Evolutionary conservation across 306 rosid species (phyloP), one percentile per base, ranked within the genome.

Genomic region (Potentilla sterilis): DNA sequence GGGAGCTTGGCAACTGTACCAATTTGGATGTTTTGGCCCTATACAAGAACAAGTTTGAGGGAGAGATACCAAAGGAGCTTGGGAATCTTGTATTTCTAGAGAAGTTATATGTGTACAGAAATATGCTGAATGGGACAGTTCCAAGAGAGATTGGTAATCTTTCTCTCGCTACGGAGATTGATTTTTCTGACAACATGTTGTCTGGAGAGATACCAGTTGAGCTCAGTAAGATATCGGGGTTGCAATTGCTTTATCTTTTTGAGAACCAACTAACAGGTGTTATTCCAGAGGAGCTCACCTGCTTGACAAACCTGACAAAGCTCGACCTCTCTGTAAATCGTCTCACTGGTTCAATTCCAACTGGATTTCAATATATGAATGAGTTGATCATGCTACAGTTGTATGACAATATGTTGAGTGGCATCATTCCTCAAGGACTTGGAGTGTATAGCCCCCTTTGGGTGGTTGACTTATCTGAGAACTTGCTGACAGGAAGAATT

Each of bases 401-500:
- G 71, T 89, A 83, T 76, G 69, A 84, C 74, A 93, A 93, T 86
- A 75, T 40, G n/a, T 78, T 93, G 47, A 82, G 62, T 59, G 97
- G 94, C 13, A 28, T 15, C 41, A 85, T 93, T 83, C 98, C 98
- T 76, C 84, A 16, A 44, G 81, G 81, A 68, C 95, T 93, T 58
- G 98, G 98, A 61, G 63, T 83, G n/a, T 73, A 64, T 69, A 87
- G 95, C 82, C 84, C 19, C 66, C 92, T 93, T 71, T 93, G 98
- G 98, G 97, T 93, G 78, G 91, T 89, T 75, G 97, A 93, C 83
- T 93, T 93, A 15, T 93, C 98, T 0, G 88, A 77, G 71, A 93
- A 93, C 84, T 61, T 32, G 6, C 69, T 93, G 74, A 85, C 85
- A 5, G 95, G 98, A 75, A 79, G 70, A 63, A 85, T 93, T 70